Evolutionary conservation across 257 asterid genomes (phyloP).

Genomic region (Gentiana dahurica): DNA sequence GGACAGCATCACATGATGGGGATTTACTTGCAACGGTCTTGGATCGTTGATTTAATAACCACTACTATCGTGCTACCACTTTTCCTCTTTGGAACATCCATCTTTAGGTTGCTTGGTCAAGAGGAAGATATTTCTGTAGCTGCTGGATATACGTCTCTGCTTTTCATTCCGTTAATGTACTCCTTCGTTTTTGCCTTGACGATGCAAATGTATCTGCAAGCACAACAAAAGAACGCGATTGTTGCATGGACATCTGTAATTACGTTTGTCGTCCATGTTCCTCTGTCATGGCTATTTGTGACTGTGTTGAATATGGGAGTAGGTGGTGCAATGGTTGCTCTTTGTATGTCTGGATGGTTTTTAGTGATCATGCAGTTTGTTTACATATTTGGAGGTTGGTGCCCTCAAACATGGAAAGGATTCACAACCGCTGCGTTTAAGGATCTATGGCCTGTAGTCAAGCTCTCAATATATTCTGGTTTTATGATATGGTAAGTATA

Average conservation of each 20-base stretch:
- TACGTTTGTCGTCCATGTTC: conserved; percentile 53
- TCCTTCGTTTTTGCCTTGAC: conserved; percentile 45
- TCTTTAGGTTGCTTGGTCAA: conserved; percentile 66
- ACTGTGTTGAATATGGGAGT: conserved; percentile 40
- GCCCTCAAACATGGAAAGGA: conserved; percentile 72
- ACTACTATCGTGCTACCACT: conserved; percentile 52
- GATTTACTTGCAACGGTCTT: neutral
- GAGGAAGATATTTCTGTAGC: conserved; percentile 32
- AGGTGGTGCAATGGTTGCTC: conserved; percentile 69
- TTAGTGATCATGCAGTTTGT: conserved; percentile 55
- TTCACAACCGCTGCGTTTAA: conserved; percentile 50
- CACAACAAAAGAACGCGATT: conserved; percentile 74
- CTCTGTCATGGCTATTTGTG: conserved; percentile 65
- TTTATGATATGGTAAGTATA: conserved; percentile 67
- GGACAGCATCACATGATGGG: conserved; percentile 27
- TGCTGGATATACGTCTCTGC: conserved; percentile 58
- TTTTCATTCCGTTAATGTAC: conserved; percentile 54
- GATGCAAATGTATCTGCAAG: conserved; percentile 82
- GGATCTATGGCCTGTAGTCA: conserved; percentile 73
- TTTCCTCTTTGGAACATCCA: conserved; percentile 46
- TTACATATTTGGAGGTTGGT: conserved; percentile 84
- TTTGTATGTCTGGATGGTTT: conserved; percentile 53
- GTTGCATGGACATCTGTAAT: conserved; percentile 51
- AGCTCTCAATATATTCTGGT: conserved; percentile 76
- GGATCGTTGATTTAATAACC: conserved; percentile 64